Base-by-base conservation (phyloP, 345 rosid species). In the Eucalyptus globulus region DNA sequence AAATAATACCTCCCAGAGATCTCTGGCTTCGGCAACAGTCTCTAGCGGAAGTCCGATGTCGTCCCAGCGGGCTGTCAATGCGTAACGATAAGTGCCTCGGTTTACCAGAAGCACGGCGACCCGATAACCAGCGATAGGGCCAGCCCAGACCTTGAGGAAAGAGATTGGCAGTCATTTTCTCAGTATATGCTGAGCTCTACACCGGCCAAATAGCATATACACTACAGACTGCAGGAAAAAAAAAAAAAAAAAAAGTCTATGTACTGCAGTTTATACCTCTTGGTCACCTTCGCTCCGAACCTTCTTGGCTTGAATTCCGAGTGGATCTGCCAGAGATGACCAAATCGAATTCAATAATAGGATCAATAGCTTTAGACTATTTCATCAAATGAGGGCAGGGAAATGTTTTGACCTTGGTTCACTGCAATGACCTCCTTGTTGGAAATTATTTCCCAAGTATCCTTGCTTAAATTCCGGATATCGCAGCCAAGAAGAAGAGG, bases 91-190 rank as follows among this genome's bases (percentile, higher is more conserved):
- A 15, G 93, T 89, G 44, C 97, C 93, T 89, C 94, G 92, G 92
- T 97, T 97, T 91, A 97, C 92, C 3, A 97, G 89, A 69, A 97
- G 93, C 72, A 97, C 89, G 16, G 93, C 98, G 27, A 95, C 93
- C 89, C 94, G 94, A 86, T 94, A 91, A 44, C 93, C 92, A 22
- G 95, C 91, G 87, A 96, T 93, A 72, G 97, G 96, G 44, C 95
- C 99, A 40, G 96, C 96, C 99, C 99, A 97, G 12, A 95, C 62
- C 99, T 96, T 92, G 72, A 54, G 53, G n/a, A 60, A 47, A 60
- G 50, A 40, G 49, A 69, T 27, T 1, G 29, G 83, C 27, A 40
- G 85, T 56, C 85, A 76, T 37, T 14, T 37, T 86, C 54, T 86
- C 87, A 80, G 31, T 51, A 81, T 87, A 22, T 85, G 14, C 54